phyloP scores from a whole-genome alignment of 371 early-diverging fungal genomes.

The Cokeromyces recurvatus region DNA sequence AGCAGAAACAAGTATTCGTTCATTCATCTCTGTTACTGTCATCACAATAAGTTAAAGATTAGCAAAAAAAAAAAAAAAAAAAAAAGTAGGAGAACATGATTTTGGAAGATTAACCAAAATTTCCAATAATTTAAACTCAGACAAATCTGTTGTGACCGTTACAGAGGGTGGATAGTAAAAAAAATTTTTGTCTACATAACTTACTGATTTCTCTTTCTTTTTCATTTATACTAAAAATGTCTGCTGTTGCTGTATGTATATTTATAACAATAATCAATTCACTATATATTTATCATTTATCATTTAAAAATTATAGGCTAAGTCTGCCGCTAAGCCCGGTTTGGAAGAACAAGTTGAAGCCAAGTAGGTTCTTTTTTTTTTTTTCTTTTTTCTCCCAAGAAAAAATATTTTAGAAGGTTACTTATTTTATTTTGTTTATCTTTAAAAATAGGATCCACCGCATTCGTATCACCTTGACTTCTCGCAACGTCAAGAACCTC shows the following conservation, averaged over 20 bases:
- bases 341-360: conserved; percentile 51
- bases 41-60: conserved; percentile 1
- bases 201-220: conserved; percentile 22
- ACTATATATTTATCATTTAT: background rate
- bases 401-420: too few species aligned
- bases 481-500: conserved; percentile 95
- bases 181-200: background rate
- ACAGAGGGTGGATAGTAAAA: too few species aligned
- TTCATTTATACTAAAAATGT: conserved; percentile 28
- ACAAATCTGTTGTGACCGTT: too few species aligned
- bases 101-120: background rate
- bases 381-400: background rate
- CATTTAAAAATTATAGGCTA: background rate
- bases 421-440: background rate
- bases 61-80: background rate
- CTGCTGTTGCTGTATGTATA: conserved; percentile 25
- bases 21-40: conserved; percentile 6
- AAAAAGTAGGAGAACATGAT: too few species aligned
- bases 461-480: conserved; percentile 96
- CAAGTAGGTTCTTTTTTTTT: conserved; percentile 27
- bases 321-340: conserved; percentile 44
- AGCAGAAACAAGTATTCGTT: conserved; percentile 56
- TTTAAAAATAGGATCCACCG: conserved; percentile 68
- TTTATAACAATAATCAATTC: background rate
- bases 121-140: background rate